Conservation (phyloP, 2,329 filamentous ascomycete species). For the Chaetomiaceae sp. region DNA sequence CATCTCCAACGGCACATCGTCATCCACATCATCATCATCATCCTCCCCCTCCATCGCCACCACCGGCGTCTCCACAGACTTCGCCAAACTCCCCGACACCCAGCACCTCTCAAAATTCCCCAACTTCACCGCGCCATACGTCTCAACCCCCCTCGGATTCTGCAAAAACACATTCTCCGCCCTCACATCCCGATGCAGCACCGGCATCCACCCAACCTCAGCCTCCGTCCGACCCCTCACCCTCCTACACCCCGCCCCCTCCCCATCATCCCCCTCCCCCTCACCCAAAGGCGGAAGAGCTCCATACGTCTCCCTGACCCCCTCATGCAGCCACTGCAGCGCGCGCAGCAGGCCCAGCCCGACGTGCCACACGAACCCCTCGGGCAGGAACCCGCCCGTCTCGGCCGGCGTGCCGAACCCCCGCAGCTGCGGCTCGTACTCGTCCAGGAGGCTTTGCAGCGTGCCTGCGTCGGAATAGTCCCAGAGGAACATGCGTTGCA, state of each 20-base stretch:
- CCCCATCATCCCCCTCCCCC: background rate
- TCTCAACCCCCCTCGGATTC: constrained; percentile 42
- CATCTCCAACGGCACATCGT: background rate
- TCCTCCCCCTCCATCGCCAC: constrained; percentile 21
- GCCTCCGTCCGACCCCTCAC: constrained; percentile 13
- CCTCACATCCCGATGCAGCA: constrained; percentile 45
- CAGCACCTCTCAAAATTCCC: constrained; percentile 42
- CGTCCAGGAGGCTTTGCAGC: constrained; percentile 36
- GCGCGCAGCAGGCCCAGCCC: constrained; percentile 43
- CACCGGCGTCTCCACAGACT: constrained; percentile 18
- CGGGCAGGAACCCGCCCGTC: constrained; percentile 39
- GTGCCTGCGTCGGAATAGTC: constrained; percentile 50
- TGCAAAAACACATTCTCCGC: constrained; percentile 48
- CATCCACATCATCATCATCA: background rate
- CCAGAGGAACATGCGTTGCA: constrained; percentile 45
- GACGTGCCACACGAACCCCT: constrained; percentile 54
- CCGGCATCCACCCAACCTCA: constrained; percentile 45
- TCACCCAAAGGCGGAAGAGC: background rate
- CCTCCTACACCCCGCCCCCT: background rate
- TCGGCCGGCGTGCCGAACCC: no score
- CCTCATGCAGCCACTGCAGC: constrained; percentile 50
- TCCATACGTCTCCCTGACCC: constrained; percentile 26
- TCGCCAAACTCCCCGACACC: constrained; percentile 36
- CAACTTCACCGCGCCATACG: constrained; percentile 51
- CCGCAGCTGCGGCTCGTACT: background rate